These are phyloP conservation scores for Orbilia ellipsospora DNA, from an alignment of 2,329 filamentous ascomycete genomes.

Conservation along the genomic window DNA sequence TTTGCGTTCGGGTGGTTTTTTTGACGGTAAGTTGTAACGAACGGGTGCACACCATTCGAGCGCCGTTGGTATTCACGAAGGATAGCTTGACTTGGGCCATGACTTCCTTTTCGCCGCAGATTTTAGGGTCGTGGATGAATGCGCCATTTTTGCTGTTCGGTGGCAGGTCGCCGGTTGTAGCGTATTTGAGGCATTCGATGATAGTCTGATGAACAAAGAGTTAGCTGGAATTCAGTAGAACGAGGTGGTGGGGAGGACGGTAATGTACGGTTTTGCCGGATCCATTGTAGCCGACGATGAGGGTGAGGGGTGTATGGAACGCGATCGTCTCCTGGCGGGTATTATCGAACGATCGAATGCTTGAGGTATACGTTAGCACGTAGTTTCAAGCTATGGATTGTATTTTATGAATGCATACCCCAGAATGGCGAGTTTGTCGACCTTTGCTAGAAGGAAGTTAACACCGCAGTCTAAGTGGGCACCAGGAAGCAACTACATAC, in stretches of 20 bases:
- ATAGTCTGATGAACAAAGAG: slow-evolving; percentile 72
- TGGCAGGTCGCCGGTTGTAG: slow-evolving; percentile 90
- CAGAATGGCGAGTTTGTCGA: slow-evolving; percentile 87
- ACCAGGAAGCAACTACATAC: slow-evolving; percentile 22
- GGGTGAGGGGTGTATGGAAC: slow-evolving; percentile 88
- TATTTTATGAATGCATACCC: slow-evolving; percentile 67
- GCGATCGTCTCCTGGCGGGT: slow-evolving; percentile 79
- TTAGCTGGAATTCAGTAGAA: background rate
- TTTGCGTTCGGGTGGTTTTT: slow-evolving; percentile 79
- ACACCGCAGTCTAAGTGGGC: background rate
- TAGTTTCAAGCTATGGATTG: slow-evolving; percentile 6
- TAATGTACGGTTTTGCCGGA: slow-evolving; percentile 84
- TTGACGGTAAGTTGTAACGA: slow-evolving; percentile 88
- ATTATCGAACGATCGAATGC: slow-evolving; percentile 86
- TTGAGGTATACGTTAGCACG: slow-evolving; percentile 58
- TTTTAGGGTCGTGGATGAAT: slow-evolving; percentile 97
- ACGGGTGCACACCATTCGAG: slow-evolving; percentile 83
- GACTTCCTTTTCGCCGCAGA: slow-evolving; percentile 87
- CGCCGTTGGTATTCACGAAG: slow-evolving; percentile 81
- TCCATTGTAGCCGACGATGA: slow-evolving; percentile 97
- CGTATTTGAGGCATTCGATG: slow-evolving; percentile 98
- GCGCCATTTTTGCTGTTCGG: slow-evolving; percentile 88
- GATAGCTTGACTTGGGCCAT: slow-evolving; percentile 90
- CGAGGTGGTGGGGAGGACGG: background rate
- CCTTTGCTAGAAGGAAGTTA: slow-evolving; percentile 70